A percentile compares a stretch with the other conserved stretches of the same genome.
Evolutionary conservation across 2,329 filamentous ascomycete genomes (phyloP).

Genomic region (Neonectria faginata): DNA sequence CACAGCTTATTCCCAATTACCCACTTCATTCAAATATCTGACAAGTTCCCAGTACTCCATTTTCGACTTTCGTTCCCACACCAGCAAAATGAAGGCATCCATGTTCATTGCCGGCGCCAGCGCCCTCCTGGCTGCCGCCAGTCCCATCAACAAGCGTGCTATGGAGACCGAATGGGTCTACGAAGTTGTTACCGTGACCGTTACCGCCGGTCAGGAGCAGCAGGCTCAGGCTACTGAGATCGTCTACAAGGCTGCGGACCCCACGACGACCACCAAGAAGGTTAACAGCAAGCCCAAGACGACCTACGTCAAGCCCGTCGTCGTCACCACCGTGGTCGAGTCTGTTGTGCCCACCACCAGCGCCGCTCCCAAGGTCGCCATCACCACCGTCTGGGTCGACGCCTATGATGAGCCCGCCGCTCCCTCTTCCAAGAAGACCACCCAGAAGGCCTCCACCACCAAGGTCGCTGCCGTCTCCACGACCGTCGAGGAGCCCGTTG

Average conservation of each 20-base stretch:
- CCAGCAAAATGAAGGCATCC: constrained; percentile 63
- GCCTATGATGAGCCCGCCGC: constrained; percentile 19
- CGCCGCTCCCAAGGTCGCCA: constrained; percentile 23
- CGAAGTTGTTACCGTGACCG: constrained; percentile 58
- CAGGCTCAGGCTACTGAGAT: constrained; percentile 36
- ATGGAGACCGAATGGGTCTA: constrained; percentile 56
- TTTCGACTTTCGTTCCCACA: constrained; percentile 28
- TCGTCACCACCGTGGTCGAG: constrained; percentile 4
- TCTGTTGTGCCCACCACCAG: constrained; percentile 3
- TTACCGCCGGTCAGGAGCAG: constrained; percentile 51
- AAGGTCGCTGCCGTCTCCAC: not conserved
- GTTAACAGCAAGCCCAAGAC: constrained; percentile 20
- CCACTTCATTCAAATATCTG: constrained; percentile 38
- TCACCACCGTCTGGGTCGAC: constrained; percentile 19
- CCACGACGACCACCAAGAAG: constrained; percentile 27
- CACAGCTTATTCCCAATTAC: constrained; percentile 21
- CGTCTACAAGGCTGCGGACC: constrained; percentile 41
- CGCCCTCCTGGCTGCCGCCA: constrained; percentile 59
- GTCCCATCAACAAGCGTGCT: constrained; percentile 55
- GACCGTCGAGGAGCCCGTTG: not conserved
- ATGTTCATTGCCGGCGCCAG: constrained; percentile 58
- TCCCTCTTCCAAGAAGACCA: not conserved
- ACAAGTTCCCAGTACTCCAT: constrained; percentile 36
- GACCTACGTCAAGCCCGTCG: constrained; percentile 14
- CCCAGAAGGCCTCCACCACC: not conserved